A percentile compares a stretch with the other conserved stretches of the same genome.
phyloP scores from a whole-genome alignment of 306 rosid genomes.

The Cyclanthera cordifolia region DNA sequence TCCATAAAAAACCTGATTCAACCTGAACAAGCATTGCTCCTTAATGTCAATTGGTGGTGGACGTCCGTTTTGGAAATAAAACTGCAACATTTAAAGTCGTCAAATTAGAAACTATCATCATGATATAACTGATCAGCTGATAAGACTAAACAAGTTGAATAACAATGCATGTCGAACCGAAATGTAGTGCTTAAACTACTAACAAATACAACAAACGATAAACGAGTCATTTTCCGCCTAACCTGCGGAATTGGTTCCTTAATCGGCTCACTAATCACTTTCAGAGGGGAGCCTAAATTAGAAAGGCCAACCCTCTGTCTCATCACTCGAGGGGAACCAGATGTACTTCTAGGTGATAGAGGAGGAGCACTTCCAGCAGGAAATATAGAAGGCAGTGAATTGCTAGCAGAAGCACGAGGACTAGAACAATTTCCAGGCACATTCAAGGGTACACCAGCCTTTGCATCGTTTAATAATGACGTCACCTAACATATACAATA shows the following conservation, averaged over 20 bases:
- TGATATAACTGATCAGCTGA: neutral
- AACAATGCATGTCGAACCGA: neutral
- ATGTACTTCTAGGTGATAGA: conserved; percentile 76
- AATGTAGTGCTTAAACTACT: neutral
- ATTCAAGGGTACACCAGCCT: conserved; percentile 79
- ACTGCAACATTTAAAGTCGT: conserved; percentile 43
- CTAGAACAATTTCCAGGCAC: conserved; percentile 85
- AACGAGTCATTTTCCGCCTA: conserved; percentile 17
- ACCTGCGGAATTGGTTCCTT: conserved; percentile 98
- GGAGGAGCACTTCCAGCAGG: conserved; percentile 99
- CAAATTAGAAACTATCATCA: conserved; percentile 15
- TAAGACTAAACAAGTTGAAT: conserved; percentile 8
- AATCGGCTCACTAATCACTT: conserved; percentile 86
- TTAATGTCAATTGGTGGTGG: conserved; percentile 74
- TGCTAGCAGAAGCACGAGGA: conserved; percentile 65
- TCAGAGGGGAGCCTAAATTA: conserved; percentile 79
- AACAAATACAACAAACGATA: neutral
- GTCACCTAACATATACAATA: conserved; percentile 37
- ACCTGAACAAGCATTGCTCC: conserved; percentile 58
- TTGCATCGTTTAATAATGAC: conserved; percentile 74
- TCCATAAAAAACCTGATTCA: conserved; percentile 58
- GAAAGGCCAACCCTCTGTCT: conserved; percentile 89
- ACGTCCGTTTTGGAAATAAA: conserved; percentile 81
- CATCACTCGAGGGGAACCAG: conserved; percentile 92
- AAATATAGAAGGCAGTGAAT: conserved; percentile 90